Base-by-base conservation (phyloP, 2,329 filamentous ascomycete genomes). In the Ceratocystis variospora region DNA sequence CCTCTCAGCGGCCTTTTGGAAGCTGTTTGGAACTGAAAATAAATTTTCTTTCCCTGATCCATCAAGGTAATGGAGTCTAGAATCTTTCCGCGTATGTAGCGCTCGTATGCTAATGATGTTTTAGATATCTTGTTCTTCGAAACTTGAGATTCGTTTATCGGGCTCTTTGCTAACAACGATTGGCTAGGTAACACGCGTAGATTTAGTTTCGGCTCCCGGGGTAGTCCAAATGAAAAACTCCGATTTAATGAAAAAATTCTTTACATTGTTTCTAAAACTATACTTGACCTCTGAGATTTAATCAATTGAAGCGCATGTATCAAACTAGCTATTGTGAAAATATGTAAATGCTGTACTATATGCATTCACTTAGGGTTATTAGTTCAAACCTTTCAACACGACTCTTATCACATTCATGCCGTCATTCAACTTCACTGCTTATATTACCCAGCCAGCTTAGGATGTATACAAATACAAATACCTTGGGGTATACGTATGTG, bases 1-100 rank as follows among this genome's bases (percentile, higher is more conserved):
- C 78, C 73, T 71, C 69, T 50, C 71, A 67, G 69, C 76, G 74
- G 71, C 72, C 73, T 75, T 75, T 71, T 55, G 61, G 62, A 25
- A 71, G 63, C 57, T 68, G 71, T 76, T 70, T 69, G 77, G 76
- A 77, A 70, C 81, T 82, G 80, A 82, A 81, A 79, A 80, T 71
- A 77, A 15, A 72, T 70, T 50, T 66, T 66, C 64, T 63, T 59
- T 44, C 61, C 44, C 69, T 69, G 66, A 69, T 68, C 64, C 61
- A 62, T 65, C 37, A 66, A 31, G 62, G 62, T 63, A 63, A 50
- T 44, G 22, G 5, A 28, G 5, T 41, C 37, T 5, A 37, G 1
- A 10, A 41, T 15, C 15, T 41, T 41, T 3, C 37, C 37, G 3
- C 37, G 37, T 41, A 41, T 41, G 4, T 4, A 41, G 10, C 44